Evolutionary conservation across 768 basidiomycete species (phyloP), one percentile per base, ranked within the genome.

Genomic region (Lentinus tigrinus): DNA sequence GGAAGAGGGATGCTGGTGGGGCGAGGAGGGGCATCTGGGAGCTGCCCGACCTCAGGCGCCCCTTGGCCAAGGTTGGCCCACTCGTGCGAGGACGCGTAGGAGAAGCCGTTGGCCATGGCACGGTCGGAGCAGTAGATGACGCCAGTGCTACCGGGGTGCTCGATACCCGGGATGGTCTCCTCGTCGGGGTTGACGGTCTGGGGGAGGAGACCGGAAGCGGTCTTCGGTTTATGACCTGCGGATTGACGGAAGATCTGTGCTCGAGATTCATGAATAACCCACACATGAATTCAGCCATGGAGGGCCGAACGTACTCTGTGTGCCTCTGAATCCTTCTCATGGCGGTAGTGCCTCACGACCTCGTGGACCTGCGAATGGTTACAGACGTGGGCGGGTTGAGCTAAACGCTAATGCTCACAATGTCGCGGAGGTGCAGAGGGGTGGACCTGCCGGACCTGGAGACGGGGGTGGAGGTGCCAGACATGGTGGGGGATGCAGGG

Each of bases 41-140:
- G 85, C 2, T 83, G 84, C 0, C 94, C 94, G 4, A 93, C 89
- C 73, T 94, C 93, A 8, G 93, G 93, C 16, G 92, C 91, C 42
- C 91, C 92, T 74, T 95, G 93, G n/a, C 95, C 95, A 10, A 93
- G 79, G 68, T 93, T 93, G 5, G 89, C 81, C 92, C 93, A 94
- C 62, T 88, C 86, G 66, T 91, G 87, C 14, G 85, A 85, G 63
- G 78, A 77, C 57, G 88, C 82, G 64, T 91, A 90, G 62, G 76
- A 87, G 77, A 94, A 97, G 9, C 95, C 95, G 68, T 97, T 96
- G 11, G 93, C 93, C 77, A 93, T 92, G n/a, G 94, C 91, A 57
- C 94, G 86, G 68, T 95, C 91, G 1, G 91, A 93, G 72, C 93
- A 95, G 70, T 95, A 97, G 67, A 95, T 86, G 26, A 87, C 85